A percentile compares a stretch with the other conserved stretches of the same genome.
These are phyloP conservation scores for Phytophthora cryptogea DNA, from an alignment of 352 stramenopile species.

Conservation along the genomic window DNA sequence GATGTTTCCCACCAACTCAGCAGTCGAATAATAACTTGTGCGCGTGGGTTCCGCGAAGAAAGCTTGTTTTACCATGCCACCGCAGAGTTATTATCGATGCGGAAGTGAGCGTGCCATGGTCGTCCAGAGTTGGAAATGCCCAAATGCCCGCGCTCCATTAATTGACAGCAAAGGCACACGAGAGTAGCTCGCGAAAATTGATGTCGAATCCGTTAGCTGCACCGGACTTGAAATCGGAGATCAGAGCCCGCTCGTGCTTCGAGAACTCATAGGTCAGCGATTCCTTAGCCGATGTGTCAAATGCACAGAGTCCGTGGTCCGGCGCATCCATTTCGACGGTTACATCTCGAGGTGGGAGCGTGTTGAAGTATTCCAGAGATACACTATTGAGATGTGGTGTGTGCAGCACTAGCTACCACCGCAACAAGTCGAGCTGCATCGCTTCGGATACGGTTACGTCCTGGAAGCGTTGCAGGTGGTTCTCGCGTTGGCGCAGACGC, in stretches of 20 bases:
- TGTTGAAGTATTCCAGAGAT: slow-evolving; percentile 20
- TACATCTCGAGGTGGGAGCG: too few relatives aligned
- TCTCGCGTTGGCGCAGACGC: not conserved
- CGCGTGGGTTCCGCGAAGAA: slow-evolving; percentile 5
- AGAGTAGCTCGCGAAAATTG: slow-evolving; percentile 31
- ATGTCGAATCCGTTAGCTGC: slow-evolving; percentile 36
- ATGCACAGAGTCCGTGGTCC: slow-evolving; percentile 14
- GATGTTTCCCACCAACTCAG: slow-evolving; percentile 17
- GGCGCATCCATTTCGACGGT: slow-evolving; percentile 19
- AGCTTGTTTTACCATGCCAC: slow-evolving; percentile 20
- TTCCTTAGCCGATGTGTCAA: slow-evolving; percentile 1
- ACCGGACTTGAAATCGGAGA: too few relatives aligned
- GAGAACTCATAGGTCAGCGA: slow-evolving; percentile 4
- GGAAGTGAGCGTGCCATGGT: slow-evolving; percentile 24
- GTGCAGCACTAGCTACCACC: slow-evolving; percentile 19
- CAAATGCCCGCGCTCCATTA: too few relatives aligned
- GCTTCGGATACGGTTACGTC: not conserved
- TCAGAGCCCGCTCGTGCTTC: too few relatives aligned
- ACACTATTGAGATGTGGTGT: slow-evolving; percentile 21
- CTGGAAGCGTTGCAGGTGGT: slow-evolving; percentile 5
- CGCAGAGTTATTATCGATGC: slow-evolving; percentile 27
- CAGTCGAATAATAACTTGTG: slow-evolving; percentile 11
- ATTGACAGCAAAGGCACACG: slow-evolving; percentile 11
- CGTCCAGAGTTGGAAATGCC: too few relatives aligned
- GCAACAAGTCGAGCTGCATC: too few relatives aligned